Percentiles rank a stretch among this genome's conserved stretches.
Conservation (phyloP, 495 filamentous ascomycete species). For the Mytilinidion resinicola region DNA sequence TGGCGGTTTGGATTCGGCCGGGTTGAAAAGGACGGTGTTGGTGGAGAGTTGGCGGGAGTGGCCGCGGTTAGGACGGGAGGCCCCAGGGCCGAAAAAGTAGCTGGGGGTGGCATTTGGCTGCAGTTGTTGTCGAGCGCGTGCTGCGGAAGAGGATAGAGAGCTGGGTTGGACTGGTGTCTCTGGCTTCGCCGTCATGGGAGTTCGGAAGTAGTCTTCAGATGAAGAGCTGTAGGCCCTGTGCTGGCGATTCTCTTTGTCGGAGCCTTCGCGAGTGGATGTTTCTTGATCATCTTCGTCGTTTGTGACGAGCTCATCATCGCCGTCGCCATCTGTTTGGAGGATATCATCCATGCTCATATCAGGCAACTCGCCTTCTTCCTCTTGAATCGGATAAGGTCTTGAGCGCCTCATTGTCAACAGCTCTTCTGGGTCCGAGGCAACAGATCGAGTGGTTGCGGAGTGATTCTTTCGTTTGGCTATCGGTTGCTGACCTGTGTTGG, state of each 20-base stretch:
- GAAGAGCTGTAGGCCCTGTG: slow-evolving; percentile 3
- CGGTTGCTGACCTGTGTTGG: slow-evolving; percentile 14
- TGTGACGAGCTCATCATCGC: slow-evolving; percentile 84
- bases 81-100: slow-evolving; percentile 2
- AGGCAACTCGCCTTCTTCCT: slow-evolving; percentile 33
- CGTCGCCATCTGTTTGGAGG: slow-evolving; percentile 59
- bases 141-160: slow-evolving; percentile 8
- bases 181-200: slow-evolving; percentile 27
- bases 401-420: slow-evolving; percentile 21
- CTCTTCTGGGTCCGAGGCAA: slow-evolving; percentile 56
- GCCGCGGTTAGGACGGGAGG: slow-evolving; percentile 34
- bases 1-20: slow-evolving; percentile 18
- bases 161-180: slow-evolving; percentile 7
- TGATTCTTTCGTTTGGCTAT: slow-evolving; percentile 39
- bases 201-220: slow-evolving; percentile 31
- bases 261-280: slow-evolving; percentile 18
- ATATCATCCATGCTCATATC: slow-evolving; percentile 37
- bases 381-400: slow-evolving; percentile 25
- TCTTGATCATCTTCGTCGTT: slow-evolving; percentile 52
- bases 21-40: slow-evolving; percentile 71
- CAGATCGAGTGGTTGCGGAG: slow-evolving; percentile 47
- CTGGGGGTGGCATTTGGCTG: slow-evolving; percentile 3
- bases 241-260: slow-evolving; percentile 11
- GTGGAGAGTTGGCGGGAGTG: slow-evolving; percentile 66
- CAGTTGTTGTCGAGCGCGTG: not conserved